Evolutionary conservation across 208 protist genomes (phyloP), one percentile per base, ranked within the genome.

Genomic region (Kentomonas sorsogonicus): DNA sequence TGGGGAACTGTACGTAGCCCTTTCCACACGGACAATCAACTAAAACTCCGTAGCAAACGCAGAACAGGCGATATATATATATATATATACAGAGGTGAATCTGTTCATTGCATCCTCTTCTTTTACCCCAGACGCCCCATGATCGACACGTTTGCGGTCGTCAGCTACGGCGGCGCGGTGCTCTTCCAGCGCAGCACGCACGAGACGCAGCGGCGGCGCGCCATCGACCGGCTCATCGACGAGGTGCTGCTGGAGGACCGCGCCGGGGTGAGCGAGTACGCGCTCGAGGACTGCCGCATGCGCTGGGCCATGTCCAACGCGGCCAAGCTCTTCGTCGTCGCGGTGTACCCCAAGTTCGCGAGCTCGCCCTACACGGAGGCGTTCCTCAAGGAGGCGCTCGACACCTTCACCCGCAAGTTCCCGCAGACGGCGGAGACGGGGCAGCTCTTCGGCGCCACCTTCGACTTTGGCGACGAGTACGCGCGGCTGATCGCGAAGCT

Each of bases 181-280:
- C 67, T 99, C 9, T 98, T 89, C 89, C 79, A 86, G 50, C 64
- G 75, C 10, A 89, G 63, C 44, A 67, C 61, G 9, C 76, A 83
- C 43, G 60, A 65, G 27, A 57, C 65, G 20, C 57, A 88, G 9
- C 74, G 82, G 6, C 89, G 93, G 7, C 72, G 72, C 10, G 86
- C 95, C 45, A 76, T 98, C 16, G 97, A 98, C 65, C 63, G 67
- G 23, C 66, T 98, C 20, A 95, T 98, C 53, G 72, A 89, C 44
- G 92, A 87, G 3, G 90, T 98, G 15, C 69, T 98, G 23, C 72
- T 98, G 33, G 93, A 98, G 66, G 91, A 96, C 48, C 87, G 94
- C 36, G 79, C 80, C 10, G 80, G 90, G 20, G 74, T 86, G 51
- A 70, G 63, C n/a, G 68, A 86, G 54, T 65, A 76, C 56, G 63